phyloP scores from a whole-genome alignment of 345 rosid species.

The Eucalyptus globulus region DNA sequence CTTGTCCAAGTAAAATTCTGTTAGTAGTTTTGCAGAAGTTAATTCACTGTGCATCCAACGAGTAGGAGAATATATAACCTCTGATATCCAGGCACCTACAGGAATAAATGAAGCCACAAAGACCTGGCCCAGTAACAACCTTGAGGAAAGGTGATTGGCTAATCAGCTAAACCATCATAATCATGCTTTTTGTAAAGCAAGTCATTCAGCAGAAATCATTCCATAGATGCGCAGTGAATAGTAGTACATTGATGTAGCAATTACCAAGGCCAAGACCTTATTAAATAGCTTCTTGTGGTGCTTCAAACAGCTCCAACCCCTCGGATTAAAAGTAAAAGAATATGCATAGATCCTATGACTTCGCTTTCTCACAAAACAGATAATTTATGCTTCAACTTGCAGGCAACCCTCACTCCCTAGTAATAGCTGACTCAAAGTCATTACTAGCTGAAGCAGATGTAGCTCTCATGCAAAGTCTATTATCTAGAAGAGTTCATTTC shows the following conservation, averaged over 20 bases:
- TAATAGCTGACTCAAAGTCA: neutral
- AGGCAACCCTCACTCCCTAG: neutral
- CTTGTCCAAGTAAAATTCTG: neutral
- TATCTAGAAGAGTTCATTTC: neutral
- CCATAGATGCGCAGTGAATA: neutral
- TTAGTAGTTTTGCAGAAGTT: neutral
- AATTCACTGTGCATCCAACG: neutral
- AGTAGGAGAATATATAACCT: neutral
- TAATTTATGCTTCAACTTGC: neutral
- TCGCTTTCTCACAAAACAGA: neutral
- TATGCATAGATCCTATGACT: neutral
- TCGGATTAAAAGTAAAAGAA: neutral
- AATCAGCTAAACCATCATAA: neutral
- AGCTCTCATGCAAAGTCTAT: neutral
- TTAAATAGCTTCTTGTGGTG: neutral
- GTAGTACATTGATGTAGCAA: neutral
- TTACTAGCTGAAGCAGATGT: neutral
- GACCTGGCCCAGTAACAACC: neutral
- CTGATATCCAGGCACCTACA: neutral
- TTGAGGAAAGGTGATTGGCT: neutral
- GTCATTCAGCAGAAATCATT: neutral
- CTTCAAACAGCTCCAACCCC: neutral
- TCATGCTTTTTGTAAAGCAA: neutral
- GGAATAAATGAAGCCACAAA: neutral
- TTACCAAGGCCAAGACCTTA: neutral